These are phyloP conservation scores for Malassezia sympodialis DNA, from an alignment of 1,284 basidiomycete species.

Conservation along the genomic window DNA sequence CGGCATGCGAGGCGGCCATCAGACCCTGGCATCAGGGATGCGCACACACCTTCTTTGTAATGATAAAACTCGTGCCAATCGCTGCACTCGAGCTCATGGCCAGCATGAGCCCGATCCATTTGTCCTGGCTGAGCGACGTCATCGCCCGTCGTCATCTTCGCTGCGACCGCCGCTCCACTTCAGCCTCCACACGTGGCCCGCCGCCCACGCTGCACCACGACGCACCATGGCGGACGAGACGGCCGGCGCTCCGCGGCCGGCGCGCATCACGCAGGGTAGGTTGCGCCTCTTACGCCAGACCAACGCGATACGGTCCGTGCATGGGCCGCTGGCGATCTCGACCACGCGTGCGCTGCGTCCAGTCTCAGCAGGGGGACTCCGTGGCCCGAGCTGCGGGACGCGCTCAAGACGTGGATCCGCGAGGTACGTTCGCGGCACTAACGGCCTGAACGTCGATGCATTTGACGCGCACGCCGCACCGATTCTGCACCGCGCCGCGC, in stretches of 20 bases:
- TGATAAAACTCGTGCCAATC: constrained; percentile 47
- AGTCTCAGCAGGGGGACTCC: neutral
- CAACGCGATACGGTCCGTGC: neutral
- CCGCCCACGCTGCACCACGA: neutral
- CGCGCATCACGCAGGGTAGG: too few species aligned
- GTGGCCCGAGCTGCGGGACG: constrained; percentile 4
- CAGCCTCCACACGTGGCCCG: neutral
- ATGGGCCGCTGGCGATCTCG: neutral
- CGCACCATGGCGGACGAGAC: neutral
- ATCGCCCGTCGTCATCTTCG: neutral
- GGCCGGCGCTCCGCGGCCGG: neutral
- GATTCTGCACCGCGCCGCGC: constrained; percentile 7
- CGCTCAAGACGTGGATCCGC: neutral
- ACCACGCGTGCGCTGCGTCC: neutral
- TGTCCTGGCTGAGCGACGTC: constrained; percentile 35
- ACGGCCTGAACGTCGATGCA: neutral
- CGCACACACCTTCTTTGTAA: constrained; percentile 40
- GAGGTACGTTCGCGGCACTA: neutral
- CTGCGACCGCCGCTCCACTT: neutral
- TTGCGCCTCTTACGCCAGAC: too few species aligned
- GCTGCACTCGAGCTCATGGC: constrained; percentile 44
- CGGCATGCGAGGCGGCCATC: constrained; percentile 41
- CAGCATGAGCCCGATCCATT: constrained; percentile 45
- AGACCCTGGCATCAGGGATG: constrained; percentile 23
- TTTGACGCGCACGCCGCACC: neutral